These are phyloP conservation scores for Aureobasidium namibiae DNA, from an alignment of 2,329 filamentous ascomycete species.

Conservation along the genomic window DNA sequence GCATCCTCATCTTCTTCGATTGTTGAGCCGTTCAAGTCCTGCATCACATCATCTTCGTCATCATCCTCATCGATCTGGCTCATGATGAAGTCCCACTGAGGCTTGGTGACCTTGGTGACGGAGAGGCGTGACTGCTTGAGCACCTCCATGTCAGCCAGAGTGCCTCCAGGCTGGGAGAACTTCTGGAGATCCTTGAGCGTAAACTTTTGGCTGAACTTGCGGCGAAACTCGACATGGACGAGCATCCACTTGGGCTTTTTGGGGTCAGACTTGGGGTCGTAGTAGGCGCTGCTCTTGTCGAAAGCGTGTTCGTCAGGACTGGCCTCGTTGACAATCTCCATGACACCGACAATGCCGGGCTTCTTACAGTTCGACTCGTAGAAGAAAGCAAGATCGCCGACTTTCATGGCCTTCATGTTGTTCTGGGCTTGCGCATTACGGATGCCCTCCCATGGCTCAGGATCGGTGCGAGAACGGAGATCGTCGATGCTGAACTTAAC, in stretches of 20 bases:
- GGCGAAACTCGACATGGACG: constrained; percentile 79
- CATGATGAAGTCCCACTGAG: constrained; percentile 59
- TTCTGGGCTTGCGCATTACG: constrained; percentile 60
- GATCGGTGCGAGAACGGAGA: constrained; percentile 59
- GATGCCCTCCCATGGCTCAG: constrained; percentile 76
- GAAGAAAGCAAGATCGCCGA: constrained; percentile 89
- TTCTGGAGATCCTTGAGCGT: constrained; percentile 63
- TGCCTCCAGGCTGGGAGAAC: constrained; percentile 48
- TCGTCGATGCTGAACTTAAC: constrained; percentile 95
- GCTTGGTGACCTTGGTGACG: constrained; percentile 58
- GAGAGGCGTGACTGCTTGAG: constrained; percentile 75
- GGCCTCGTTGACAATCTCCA: constrained; percentile 74
- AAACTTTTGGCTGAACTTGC: constrained; percentile 68
- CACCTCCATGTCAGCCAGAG: constrained; percentile 57
- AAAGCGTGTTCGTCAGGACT: constrained; percentile 69
- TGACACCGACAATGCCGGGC: constrained; percentile 61
- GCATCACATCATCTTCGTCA: constrained; percentile 15
- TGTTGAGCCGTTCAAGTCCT: background rate
- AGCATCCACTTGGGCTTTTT: constrained; percentile 74
- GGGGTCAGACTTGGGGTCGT: constrained; percentile 59
- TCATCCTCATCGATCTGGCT: constrained; percentile 24
- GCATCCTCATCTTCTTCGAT: background rate
- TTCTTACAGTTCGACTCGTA: constrained; percentile 92
- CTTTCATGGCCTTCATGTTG: constrained; percentile 84
- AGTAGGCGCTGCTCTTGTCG: constrained; percentile 67